These are phyloP conservation scores for Taphrina wiesneri DNA, from an alignment of 1,139 yeast genomes.

Conservation along the genomic window DNA sequence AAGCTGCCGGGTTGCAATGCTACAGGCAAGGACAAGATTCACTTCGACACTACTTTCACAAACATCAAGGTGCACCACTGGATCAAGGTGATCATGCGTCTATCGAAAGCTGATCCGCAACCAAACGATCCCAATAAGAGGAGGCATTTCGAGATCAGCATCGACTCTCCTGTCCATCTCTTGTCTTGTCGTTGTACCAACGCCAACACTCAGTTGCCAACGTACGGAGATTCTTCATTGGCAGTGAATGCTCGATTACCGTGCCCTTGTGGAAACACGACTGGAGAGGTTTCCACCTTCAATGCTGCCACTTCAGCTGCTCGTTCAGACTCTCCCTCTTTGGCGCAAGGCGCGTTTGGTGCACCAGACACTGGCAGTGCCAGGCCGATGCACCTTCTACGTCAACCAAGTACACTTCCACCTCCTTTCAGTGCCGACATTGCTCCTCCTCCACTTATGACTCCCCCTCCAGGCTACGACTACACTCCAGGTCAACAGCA, in stretches of 20 bases:
- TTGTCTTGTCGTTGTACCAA: slow-evolving; percentile 53
- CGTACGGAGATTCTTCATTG: slow-evolving; percentile 42
- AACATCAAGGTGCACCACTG: slow-evolving; percentile 88
- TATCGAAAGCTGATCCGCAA: slow-evolving; percentile 58
- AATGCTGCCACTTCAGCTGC: slow-evolving; percentile 1
- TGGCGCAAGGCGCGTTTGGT: slow-evolving; percentile 33
- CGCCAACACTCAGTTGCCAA: slow-evolving; percentile 48
- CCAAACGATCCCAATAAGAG: slow-evolving; percentile 57
- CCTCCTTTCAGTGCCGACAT: slow-evolving; percentile 51
- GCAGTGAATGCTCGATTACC: slow-evolving; percentile 41
- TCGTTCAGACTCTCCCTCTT: slow-evolving; percentile 17
- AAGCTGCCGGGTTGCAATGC: slow-evolving; percentile 66
- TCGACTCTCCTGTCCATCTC: slow-evolving; percentile 86
- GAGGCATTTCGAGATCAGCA: slow-evolving; percentile 86
- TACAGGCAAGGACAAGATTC: slow-evolving; percentile 52
- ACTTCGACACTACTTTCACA: slow-evolving; percentile 78
- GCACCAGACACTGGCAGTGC: slow-evolving; percentile 33
- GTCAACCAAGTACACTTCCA: slow-evolving; percentile 52
- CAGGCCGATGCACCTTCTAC: slow-evolving; percentile 49
- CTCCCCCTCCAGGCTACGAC: slow-evolving; percentile 42
- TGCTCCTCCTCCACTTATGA: slow-evolving; percentile 46
- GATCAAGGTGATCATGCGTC: slow-evolving; percentile 81
- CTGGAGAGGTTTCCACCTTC: slow-evolving; percentile 21
- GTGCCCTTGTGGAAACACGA: slow-evolving; percentile 40
- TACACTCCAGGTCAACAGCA: slow-evolving; percentile 33